Base-by-base conservation (phyloP, 345 rosid species). In the Populus simonii region DNA sequence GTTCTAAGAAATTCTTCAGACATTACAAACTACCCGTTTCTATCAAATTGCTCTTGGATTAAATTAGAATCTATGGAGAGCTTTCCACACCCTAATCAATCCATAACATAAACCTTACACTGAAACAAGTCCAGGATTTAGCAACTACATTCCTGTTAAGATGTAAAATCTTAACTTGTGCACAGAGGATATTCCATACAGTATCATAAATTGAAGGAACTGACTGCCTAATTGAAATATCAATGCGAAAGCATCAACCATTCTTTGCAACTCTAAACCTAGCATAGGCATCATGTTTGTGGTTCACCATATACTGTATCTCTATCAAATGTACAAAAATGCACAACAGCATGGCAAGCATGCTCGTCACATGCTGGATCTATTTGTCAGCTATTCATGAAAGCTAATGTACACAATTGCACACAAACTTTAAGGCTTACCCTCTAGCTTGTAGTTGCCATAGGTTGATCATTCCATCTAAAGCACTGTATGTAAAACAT, bases 391-490 rank as follows among this genome's bases (percentile, higher is more conserved):
- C 45, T 7, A 43, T 45, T 22, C 33, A 75, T 15, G 20, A 43
- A 18, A 31, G n/a, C 27, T 75, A 45, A 31, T 47, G 25, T 61
- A 47, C 15, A 18, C 12, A 65, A 22, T 3, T 75, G 47, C 36
- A 66, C 45, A 31, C 53, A n/a, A 45, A 65, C 18, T 72, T 25
- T 59, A 35, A 39, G 51, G 70, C 74, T 77, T 66, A 83, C 89
- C 86, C 85, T 36, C 74, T 75, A 18, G 77, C 70, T 66, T 81
- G 85, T 78, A 86, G 70, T 80, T 86, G 82, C 89, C 89, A 84
- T 36, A 86, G 84, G 79, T 86, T 81, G 69, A 86, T 66, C 43
- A 79, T 25, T 41, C 87, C 87, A 77, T 86, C 89, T 84, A 86
- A 78, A 75, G 89, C 83, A 77, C 89, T 86, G 84, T 11, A 78